Evolutionary conservation across 2,329 filamentous ascomycete species (phyloP).

Genomic region (Aspergillus aculeatus): DNA sequence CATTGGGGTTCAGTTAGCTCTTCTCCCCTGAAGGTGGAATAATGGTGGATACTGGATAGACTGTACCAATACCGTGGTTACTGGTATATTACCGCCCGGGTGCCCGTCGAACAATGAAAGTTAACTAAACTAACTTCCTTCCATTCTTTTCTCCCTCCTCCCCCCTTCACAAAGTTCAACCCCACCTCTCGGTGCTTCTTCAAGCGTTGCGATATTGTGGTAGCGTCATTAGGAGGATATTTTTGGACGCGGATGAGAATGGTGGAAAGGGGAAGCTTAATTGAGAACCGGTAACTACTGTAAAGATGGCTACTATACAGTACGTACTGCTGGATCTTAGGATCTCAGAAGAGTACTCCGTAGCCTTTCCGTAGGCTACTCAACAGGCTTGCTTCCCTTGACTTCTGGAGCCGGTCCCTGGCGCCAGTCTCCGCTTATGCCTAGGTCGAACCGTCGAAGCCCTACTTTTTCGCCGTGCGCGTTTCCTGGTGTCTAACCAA

Average conservation of each 20-base stretch:
- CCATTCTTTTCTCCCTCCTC: not conserved
- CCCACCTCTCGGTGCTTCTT: slow-evolving; percentile 1
- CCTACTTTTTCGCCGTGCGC: slow-evolving; percentile 18
- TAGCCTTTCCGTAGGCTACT: not conserved
- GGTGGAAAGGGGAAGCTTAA: not conserved
- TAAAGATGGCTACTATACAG: not conserved
- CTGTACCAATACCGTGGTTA: not conserved
- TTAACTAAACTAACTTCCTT: not conserved
- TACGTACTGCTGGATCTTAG: not conserved
- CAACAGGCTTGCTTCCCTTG: not conserved
- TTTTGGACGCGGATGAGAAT: not conserved
- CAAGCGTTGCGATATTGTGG: not conserved
- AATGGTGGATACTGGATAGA: not conserved
- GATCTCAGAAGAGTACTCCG: not conserved
- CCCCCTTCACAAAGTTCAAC: not conserved
- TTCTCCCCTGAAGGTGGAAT: not conserved
- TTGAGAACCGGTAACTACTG: no score
- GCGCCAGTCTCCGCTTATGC: slow-evolving; percentile 22
- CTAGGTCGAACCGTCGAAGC: slow-evolving; percentile 7
- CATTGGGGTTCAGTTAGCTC: not conserved
- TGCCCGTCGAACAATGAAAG: not conserved
- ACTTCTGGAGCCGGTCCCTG: slow-evolving; percentile 16
- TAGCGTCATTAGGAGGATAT: not conserved
- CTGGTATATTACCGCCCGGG: not conserved
- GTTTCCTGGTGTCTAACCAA: slow-evolving; percentile 18